Evolutionary conservation across 805 yeast species (phyloP), one percentile per base, ranked within the genome.

Genomic region (Hanseniaspora clermontiae): DNA sequence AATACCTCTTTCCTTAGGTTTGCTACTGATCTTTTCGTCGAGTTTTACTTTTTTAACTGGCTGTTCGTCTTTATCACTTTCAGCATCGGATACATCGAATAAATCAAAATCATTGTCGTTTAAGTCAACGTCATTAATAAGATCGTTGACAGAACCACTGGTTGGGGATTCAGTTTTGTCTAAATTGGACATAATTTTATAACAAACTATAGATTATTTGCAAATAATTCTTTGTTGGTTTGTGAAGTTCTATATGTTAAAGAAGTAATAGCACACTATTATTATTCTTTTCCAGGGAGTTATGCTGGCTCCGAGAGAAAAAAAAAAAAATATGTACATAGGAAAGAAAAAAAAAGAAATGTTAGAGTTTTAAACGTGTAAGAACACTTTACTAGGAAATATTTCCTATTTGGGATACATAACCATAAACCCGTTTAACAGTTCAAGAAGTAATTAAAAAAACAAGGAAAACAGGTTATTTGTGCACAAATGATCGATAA

Each of bases 1-100:
- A 27, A 88, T 95, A 40, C 87, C 81, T 24, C 68, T 62, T 51
- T 67, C 65, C 49, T 65, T 62, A 61, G 62, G 58, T 61, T 69
- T 15, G 10, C 34, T 48, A n/a, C 64, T 61, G 56, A 64, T 60
- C 55, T 11, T 27, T 5, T 61, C 66, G 24, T 63, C 64, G 12
- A 17, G 20, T 19, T 57, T 45, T 51, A 57, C 31, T 49, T 51
- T 55, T 17, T 52, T 50, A 24, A 51, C 43, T n/a, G 39, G n/a
- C 5, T 51, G 46, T 11, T 51, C 57, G 34, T 62, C 62, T 19
- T 61, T 66, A 32, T 60, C 63, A 40, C 59, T 60, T n/a, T 60
- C 59, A 8, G 58, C 57, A 34, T 61, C 55, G 47, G 66, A 70
- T 6, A 57, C 60, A 2, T 43, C 54, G 45, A 36, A 36, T 17